Percentiles rank a stretch among this genome's conserved stretches.
Evolutionary conservation across 2,329 filamentous ascomycete species (phyloP).

Genomic region (Exophiala dermatitidis): DNA sequence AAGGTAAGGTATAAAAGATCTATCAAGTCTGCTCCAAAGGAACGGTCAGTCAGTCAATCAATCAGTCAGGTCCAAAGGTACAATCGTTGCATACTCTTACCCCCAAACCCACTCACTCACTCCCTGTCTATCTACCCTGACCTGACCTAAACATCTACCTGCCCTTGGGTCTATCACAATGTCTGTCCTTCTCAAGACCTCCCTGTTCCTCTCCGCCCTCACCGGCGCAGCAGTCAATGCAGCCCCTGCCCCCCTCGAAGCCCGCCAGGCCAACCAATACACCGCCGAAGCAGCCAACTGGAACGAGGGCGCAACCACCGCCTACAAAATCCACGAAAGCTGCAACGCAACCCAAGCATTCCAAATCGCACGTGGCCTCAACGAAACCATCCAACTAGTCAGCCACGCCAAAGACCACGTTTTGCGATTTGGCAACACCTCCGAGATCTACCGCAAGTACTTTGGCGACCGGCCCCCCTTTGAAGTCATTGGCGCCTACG

Average conservation of each 20-base stretch:
- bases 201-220: too few species aligned
- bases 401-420: slow-evolving; percentile 56
- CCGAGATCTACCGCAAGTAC: slow-evolving; percentile 57
- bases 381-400: slow-evolving; percentile 53
- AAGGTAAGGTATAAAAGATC: too few species aligned
- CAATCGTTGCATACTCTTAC: too few species aligned
- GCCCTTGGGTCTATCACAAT: too few species aligned
- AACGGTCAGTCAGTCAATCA: too few species aligned
- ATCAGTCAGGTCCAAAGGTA: too few species aligned
- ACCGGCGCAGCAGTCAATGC: background rate
- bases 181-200: too few species aligned
- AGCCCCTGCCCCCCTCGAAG: background rate
- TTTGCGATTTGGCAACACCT: slow-evolving; percentile 45
- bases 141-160: too few species aligned
- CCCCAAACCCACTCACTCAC: too few species aligned
- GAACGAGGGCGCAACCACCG: slow-evolving; percentile 34
- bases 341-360: slow-evolving; percentile 57
- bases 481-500: slow-evolving; percentile 55
- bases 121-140: too few species aligned
- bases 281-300: slow-evolving; percentile 15
- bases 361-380: slow-evolving; percentile 51
- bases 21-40: too few species aligned
- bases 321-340: slow-evolving; percentile 53
- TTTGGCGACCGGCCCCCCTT: slow-evolving; percentile 56
- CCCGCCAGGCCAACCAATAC: slow-evolving; percentile 1